These are phyloP conservation scores for Ceratocystis harringtonii DNA, from an alignment of 2,329 filamentous ascomycete species.

Conservation along the genomic window DNA sequence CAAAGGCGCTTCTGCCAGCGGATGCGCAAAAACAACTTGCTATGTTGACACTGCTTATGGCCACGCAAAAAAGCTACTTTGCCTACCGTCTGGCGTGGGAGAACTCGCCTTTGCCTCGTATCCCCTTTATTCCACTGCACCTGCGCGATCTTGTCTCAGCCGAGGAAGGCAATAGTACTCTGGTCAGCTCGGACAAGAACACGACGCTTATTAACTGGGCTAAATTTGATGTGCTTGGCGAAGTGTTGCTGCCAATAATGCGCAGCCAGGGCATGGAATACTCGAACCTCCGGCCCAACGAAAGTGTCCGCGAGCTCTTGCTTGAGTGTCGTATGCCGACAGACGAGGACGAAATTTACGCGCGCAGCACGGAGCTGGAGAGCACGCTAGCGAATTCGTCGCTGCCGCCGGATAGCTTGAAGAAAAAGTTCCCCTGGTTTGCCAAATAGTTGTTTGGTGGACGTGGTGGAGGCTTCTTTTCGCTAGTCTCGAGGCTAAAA, in stretches of 20 bases:
- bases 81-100: conserved; percentile 97
- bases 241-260: conserved; percentile 81
- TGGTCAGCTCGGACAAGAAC: conserved; percentile 51
- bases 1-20: conserved; percentile 56
- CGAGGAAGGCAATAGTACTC: conserved; percentile 82
- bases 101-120: conserved; percentile 76
- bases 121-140: conserved; percentile 85
- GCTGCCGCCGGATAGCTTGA: conserved; percentile 33
- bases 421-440: conserved; percentile 55
- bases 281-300: conserved; percentile 51
- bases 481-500: not conserved
- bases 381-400: conserved; percentile 28
- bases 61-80: conserved; percentile 79
- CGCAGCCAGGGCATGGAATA: conserved; percentile 80
- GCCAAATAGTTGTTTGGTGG: conserved; percentile 28
- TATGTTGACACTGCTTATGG: conserved; percentile 80
- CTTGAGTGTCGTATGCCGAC: conserved; percentile 67
- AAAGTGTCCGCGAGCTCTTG: conserved; percentile 58
- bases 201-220: conserved; percentile 79
- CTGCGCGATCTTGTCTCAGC: conserved; percentile 80
- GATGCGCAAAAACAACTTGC: conserved; percentile 72
- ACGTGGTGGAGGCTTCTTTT: not conserved
- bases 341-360: conserved; percentile 69
- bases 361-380: conserved; percentile 45
- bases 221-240: conserved; percentile 92